A percentile compares a stretch with the other conserved stretches of the same genome.
Evolutionary conservation across 352 stramenopile genomes (phyloP).

Genomic region (Phytophthora hibernalis): DNA sequence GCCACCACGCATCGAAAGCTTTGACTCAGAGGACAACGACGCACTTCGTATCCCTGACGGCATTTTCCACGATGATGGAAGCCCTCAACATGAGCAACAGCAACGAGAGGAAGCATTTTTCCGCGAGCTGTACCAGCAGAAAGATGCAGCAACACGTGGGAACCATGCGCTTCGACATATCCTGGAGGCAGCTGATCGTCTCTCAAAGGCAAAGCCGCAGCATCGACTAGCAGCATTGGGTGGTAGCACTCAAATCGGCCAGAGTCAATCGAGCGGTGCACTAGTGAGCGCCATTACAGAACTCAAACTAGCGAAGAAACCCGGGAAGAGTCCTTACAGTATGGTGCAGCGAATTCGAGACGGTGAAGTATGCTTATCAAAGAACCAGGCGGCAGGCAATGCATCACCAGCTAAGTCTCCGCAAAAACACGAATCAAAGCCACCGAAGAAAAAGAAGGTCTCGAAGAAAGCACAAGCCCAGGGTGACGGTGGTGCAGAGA

Average conservation of each 20-base stretch:
- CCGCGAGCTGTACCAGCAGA: constrained; percentile 69
- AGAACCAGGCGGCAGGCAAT: constrained; percentile 15
- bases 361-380: constrained; percentile 8
- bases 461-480: constrained; percentile 17
- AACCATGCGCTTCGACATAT: constrained; percentile 78
- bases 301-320: constrained; percentile 34
- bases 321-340: constrained; percentile 62
- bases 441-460: constrained; percentile 33
- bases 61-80: constrained; percentile 20
- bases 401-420: constrained; percentile 15
- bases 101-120: constrained; percentile 78
- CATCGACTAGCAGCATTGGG: constrained; percentile 52
- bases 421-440: not conserved
- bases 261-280: constrained; percentile 49
- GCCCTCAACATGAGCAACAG: constrained; percentile 29
- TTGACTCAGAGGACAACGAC: constrained; percentile 49
- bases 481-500: constrained; percentile 1
- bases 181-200: constrained; percentile 60
- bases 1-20: constrained; percentile 65
- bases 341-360: constrained; percentile 51
- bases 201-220: constrained; percentile 56
- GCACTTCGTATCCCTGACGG: constrained; percentile 32
- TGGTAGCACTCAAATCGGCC: constrained; percentile 37
- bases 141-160: constrained; percentile 41
- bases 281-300: constrained; percentile 54